phyloP scores from a whole-genome alignment of 1,284 basidiomycete genomes.

The Austroboletus niveus region DNA sequence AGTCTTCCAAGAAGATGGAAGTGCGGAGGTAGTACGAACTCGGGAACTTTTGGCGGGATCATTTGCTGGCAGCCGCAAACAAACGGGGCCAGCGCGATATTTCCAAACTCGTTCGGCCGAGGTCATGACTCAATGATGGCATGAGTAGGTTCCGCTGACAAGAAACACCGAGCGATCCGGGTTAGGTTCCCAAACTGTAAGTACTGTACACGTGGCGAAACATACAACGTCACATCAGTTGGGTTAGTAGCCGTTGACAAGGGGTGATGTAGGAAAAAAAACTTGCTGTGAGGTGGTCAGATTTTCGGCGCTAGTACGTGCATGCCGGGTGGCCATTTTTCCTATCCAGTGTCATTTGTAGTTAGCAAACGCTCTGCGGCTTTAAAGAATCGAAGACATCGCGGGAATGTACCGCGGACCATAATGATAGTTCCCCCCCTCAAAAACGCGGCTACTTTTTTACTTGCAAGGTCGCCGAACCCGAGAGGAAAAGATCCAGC shows the following conservation, averaged over 20 bases:
- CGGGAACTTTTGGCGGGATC: background rate
- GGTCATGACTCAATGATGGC: background rate
- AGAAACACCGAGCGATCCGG: background rate
- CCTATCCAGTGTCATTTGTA: background rate
- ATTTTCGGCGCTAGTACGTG: too few species aligned
- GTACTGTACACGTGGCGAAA: background rate
- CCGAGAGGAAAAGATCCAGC: background rate
- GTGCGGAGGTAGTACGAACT: background rate
- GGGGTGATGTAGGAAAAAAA: too few species aligned
- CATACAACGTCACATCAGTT: background rate
- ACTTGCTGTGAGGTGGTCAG: too few species aligned
- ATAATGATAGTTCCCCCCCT: background rate
- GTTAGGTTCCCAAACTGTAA: too few species aligned
- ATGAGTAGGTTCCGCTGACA: slow-evolving; percentile 1
- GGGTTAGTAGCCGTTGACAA: background rate
- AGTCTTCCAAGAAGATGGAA: background rate
- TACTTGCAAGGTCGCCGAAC: background rate
- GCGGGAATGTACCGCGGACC: background rate
- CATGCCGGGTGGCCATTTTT: too few species aligned
- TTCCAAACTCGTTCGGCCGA: background rate
- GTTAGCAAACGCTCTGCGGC: background rate
- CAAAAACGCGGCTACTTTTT: background rate
- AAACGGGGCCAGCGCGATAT: background rate
- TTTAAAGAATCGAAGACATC: background rate
- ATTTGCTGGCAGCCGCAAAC: background rate